phyloP scores from a whole-genome alignment of 345 rosid genomes.

The Acer saccharum region DNA sequence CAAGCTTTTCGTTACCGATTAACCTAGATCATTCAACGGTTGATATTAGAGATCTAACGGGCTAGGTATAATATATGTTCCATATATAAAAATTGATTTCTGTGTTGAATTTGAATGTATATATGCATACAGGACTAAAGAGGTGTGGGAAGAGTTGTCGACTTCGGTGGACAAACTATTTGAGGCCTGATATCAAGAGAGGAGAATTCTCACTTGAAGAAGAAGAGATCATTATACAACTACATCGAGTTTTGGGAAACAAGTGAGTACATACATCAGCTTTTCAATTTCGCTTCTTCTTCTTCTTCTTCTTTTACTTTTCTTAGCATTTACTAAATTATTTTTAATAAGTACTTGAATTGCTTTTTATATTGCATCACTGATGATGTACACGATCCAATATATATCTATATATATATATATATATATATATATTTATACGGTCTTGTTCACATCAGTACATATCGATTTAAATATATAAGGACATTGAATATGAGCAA shows the following conservation, averaged over 20 bases:
- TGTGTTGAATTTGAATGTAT: too few species aligned
- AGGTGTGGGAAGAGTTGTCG: constrained; percentile 94
- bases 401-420: too few species aligned
- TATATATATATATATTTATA: too few species aligned
- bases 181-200: constrained; percentile 85
- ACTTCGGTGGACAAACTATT: constrained; percentile 86
- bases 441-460: too few species aligned
- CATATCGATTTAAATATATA: too few species aligned
- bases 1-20: neutral
- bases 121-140: constrained; percentile 33
- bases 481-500: too few species aligned
- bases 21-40: too few species aligned
- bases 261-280: constrained; percentile 41
- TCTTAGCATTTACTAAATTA: neutral
- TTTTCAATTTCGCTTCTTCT: neutral
- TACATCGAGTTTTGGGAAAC: constrained; percentile 78
- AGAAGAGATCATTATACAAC: constrained; percentile 73
- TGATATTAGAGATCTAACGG: too few species aligned
- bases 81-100: too few species aligned
- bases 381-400: too few species aligned
- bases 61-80: too few species aligned
- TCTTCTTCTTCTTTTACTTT: neutral
- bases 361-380: neutral
- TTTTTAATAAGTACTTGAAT: neutral
- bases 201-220: constrained; percentile 76